These are phyloP conservation scores for Xylariaceae sp. DNA, from an alignment of 2,329 filamentous ascomycete species.

Conservation along the genomic window DNA sequence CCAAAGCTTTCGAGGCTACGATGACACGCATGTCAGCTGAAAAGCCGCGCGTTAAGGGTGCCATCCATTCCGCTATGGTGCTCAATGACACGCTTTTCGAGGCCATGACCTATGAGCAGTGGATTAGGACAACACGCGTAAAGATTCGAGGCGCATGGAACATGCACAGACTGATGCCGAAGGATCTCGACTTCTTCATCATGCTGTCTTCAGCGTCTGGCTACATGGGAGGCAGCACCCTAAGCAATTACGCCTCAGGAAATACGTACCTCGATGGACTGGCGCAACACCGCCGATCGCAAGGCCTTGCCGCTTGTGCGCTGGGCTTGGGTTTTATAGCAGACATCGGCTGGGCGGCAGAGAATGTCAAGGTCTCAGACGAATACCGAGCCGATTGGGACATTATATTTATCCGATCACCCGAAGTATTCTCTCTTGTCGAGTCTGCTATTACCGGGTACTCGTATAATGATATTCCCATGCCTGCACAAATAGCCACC, in stretches of 20 bases:
- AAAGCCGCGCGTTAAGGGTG: no score
- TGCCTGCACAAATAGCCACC: constrained; percentile 4
- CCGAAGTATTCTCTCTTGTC: not conserved
- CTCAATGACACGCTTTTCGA: no score
- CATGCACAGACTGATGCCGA: no score
- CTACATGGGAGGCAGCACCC: not conserved
- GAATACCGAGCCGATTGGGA: constrained; percentile 6
- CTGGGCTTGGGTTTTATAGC: constrained; percentile 1
- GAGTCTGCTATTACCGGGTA: not conserved
- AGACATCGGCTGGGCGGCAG: not conserved
- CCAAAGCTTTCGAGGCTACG: no score
- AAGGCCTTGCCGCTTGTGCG: not conserved
- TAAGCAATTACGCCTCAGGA: not conserved
- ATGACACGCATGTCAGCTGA: no score
- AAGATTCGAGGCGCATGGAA: no score
- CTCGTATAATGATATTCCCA: not conserved
- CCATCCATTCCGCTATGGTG: no score
- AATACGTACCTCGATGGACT: constrained; percentile 5
- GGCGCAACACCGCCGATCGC: not conserved
- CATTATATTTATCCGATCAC: not conserved
- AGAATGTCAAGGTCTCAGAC: not conserved
- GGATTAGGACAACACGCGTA: constrained; percentile 5
- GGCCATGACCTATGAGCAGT: constrained; percentile 18
- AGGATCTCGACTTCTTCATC: no score
- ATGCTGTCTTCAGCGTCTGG: no score